Evolutionary conservation across 208 protist genomes (phyloP).

Genomic region (Hexamita inflata): DNA sequence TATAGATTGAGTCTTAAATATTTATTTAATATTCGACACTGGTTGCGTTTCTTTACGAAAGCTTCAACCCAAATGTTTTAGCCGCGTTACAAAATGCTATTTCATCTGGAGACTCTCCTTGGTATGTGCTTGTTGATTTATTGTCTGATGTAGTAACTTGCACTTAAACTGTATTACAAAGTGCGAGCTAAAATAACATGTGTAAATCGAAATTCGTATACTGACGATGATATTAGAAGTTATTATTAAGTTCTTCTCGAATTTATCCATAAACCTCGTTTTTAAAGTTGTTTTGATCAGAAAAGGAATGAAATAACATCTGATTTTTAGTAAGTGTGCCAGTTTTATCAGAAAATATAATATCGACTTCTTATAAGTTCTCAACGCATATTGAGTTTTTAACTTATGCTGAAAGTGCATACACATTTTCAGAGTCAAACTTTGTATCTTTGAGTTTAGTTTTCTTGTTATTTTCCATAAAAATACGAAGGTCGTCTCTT

Average conservation of each 20-base stretch:
- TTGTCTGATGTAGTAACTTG: too few species aligned
- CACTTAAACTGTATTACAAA: too few species aligned
- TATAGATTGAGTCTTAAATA: background rate
- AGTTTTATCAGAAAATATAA: conserved; percentile 90
- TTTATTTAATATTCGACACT: background rate
- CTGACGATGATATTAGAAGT: too few species aligned
- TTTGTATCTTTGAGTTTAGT: background rate
- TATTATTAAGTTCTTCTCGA: too few species aligned
- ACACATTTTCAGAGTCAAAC: background rate
- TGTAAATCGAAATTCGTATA: too few species aligned
- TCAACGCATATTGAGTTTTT: conserved; percentile 47
- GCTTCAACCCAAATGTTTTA: conserved; percentile 53
- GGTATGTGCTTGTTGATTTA: conserved; percentile 37
- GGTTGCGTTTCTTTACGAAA: background rate
- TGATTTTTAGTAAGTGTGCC: conserved; percentile 89
- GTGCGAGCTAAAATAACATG: too few species aligned
- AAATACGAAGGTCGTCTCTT: background rate
- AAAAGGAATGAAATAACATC: conserved; percentile 55
- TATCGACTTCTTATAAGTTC: conserved; percentile 82
- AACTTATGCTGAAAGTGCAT: background rate
- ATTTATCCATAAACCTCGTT: too few species aligned
- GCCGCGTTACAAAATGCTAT: conserved; percentile 73
- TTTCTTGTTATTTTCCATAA: background rate
- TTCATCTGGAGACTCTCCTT: conserved; percentile 67
- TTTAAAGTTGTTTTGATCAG: background rate